These are phyloP conservation scores for Polysphondylium violaceum DNA, from an alignment of 78 protist species.

Conservation along the genomic window DNA sequence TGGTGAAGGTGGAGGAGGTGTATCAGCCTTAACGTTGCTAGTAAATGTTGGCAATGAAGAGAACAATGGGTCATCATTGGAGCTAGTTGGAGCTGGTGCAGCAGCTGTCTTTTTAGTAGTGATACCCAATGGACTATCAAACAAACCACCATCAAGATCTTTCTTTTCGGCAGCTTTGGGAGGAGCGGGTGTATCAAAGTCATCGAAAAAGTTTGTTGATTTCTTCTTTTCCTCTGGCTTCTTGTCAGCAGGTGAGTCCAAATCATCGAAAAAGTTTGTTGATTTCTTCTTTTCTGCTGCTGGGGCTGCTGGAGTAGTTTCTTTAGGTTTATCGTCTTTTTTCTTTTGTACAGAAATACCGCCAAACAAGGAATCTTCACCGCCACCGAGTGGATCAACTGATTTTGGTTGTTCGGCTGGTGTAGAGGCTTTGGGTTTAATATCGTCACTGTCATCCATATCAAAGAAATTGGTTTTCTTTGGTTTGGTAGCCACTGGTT, in stretches of 20 bases:
- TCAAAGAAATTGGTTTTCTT: slow-evolving; percentile 41
- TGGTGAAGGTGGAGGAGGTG: slow-evolving; percentile 33
- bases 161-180: neutral
- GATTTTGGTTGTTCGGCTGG: slow-evolving; percentile 15
- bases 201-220: neutral
- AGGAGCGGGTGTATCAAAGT: slow-evolving; percentile 10
- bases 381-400: slow-evolving; percentile 35
- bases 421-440: neutral
- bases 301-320: neutral
- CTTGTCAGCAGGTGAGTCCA: neutral
- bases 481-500: slow-evolving; percentile 27
- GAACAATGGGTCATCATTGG: neutral
- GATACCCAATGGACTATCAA: slow-evolving; percentile 11
- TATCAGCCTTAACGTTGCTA: neutral
- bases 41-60: slow-evolving; percentile 21
- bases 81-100: neutral
- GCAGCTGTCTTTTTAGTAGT: neutral
- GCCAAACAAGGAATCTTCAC: slow-evolving; percentile 29
- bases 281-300: slow-evolving; percentile 6
- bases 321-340: neutral
- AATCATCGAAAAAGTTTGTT: neutral
- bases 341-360: slow-evolving; percentile 1
- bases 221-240: slow-evolving; percentile 21
- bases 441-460: slow-evolving; percentile 4
- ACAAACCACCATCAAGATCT: neutral